Percentiles rank a stretch among this genome's conserved stretches.
phyloP scores from a whole-genome alignment of 2,329 filamentous ascomycete genomes.

The Zopfia rhizophila region DNA sequence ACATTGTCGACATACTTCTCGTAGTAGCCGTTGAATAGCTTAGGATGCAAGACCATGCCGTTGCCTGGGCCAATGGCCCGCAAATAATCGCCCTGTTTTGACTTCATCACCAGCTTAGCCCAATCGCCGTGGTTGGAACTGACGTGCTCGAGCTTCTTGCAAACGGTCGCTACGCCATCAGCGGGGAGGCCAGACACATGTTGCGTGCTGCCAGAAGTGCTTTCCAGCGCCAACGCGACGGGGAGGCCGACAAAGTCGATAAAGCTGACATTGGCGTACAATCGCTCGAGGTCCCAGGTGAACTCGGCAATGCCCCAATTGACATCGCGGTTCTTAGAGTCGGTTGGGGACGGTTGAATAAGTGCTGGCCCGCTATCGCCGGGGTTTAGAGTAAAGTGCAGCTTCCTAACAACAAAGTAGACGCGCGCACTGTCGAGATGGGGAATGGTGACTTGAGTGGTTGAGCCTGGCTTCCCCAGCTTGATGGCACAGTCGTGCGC shows the following conservation, averaged over 20 bases:
- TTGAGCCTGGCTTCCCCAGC: conserved; percentile 70
- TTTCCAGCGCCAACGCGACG: conserved; percentile 56
- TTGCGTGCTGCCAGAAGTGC: conserved; percentile 51
- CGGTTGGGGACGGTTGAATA: conserved; percentile 71
- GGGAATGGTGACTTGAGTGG: conserved; percentile 71
- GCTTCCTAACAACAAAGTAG: conserved; percentile 68
- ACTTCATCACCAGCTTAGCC: too few relatives aligned
- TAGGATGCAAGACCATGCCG: conserved; percentile 56
- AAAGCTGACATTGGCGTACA: conserved; percentile 71
- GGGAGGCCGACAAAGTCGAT: conserved; percentile 75
- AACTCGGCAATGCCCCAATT: conserved; percentile 61
- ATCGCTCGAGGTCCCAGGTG: conserved; percentile 58
- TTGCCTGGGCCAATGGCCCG: conserved; percentile 59
- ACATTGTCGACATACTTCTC: conserved; percentile 63
- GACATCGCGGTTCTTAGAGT: conserved; percentile 58
- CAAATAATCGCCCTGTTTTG: too few relatives aligned
- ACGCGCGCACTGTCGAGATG: conserved; percentile 76
- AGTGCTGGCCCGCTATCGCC: conserved; percentile 79
- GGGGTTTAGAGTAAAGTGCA: conserved; percentile 77
- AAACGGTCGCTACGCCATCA: conserved; percentile 67
- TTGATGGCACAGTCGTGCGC: conserved; percentile 69
- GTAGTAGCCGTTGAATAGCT: conserved; percentile 64
- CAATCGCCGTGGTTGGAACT: conserved; percentile 51
- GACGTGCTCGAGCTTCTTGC: conserved; percentile 66
- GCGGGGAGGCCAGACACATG: conserved; percentile 67